Conservation (phyloP, 179 eudicot species). For the Silene vulgaris region DNA sequence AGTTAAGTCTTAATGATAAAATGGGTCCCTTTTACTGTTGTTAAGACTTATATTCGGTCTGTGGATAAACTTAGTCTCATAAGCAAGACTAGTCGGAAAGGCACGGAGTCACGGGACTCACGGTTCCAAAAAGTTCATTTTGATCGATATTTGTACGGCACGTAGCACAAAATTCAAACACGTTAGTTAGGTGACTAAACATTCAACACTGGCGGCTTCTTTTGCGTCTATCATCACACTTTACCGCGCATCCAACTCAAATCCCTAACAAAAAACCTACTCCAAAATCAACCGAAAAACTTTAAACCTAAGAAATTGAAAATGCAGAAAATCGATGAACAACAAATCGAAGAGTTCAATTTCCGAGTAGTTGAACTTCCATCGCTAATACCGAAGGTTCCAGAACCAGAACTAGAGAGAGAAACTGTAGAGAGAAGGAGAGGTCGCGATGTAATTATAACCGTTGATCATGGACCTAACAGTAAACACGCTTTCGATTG, state of each 20-base stretch:
- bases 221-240: background rate
- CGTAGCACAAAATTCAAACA: background rate
- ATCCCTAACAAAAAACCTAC: background rate
- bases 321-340: conserved; percentile 34
- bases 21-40: too few species aligned
- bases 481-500: conserved; percentile 94
- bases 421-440: conserved; percentile 69
- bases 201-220: conserved; percentile 3
- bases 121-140: too few species aligned
- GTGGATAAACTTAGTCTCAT: too few species aligned
- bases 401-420: conserved; percentile 58
- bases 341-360: conserved; percentile 39
- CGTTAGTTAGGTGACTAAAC: background rate
- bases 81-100: too few species aligned
- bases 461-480: conserved; percentile 77
- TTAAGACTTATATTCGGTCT: too few species aligned
- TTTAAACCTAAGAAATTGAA: background rate
- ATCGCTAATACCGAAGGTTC: conserved; percentile 36
- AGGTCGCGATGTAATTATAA: conserved; percentile 62
- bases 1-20: too few species aligned
- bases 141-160: background rate
- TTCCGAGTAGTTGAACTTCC: conserved; percentile 56
- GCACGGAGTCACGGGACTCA: too few species aligned
- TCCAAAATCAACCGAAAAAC: background rate
- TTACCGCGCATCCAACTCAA: conserved; percentile 16